Evolutionary conservation across 192 early-diverging fungal species (phyloP), one percentile per base, ranked within the genome.

Genomic region (Phycomyces nitens): DNA sequence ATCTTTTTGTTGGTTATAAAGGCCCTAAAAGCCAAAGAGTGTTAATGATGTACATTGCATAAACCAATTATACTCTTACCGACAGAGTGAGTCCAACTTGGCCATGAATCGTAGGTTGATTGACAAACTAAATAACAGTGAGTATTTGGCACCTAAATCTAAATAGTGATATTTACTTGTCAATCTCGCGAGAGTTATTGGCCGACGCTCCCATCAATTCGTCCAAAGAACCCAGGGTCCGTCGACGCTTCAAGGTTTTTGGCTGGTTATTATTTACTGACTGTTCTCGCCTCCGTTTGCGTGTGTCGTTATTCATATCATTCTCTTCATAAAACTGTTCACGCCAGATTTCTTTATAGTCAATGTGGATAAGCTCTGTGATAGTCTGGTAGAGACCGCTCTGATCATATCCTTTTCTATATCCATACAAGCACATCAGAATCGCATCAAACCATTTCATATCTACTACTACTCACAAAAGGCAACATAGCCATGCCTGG

Each of bases 1-100:
- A 75, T 64, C 50, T 75, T 69, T 9, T 53, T 60, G 55, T 75
- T 70, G 21, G 73, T 75, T 21, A 75, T 75, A 24, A 62, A 66
- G 18, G 73, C 73, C 29, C 73, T 73, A 40, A 6, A 58, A 34
- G 24, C 15, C 5, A 23, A 53, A 29, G 0, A 58, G 15, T 5
- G 0, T 54, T 40, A 23, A 54, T 18, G 34, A 29, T 27, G 9
- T 8, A 34, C 8, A 43, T 21, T 43, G 7, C 3, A 34, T 34
- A 34, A 5, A 5, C 29, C 29, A 34, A n/a, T n/a, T n/a, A n/a
- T 34, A 5, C 29, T 7, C 49, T 34, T 66, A 72, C 70, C 70
- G 43, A 38, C 63, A 74, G 10, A 75, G 56, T 2, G 73, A 75
- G 53, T 75, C 73, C 20, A 75, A 50, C 53, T 75, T 75, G n/a